A percentile compares a stretch with the other conserved stretches of the same genome.
These are phyloP conservation scores for Fusarium mangiferae DNA, from an alignment of 2,329 filamentous ascomycete species.

Conservation along the genomic window DNA sequence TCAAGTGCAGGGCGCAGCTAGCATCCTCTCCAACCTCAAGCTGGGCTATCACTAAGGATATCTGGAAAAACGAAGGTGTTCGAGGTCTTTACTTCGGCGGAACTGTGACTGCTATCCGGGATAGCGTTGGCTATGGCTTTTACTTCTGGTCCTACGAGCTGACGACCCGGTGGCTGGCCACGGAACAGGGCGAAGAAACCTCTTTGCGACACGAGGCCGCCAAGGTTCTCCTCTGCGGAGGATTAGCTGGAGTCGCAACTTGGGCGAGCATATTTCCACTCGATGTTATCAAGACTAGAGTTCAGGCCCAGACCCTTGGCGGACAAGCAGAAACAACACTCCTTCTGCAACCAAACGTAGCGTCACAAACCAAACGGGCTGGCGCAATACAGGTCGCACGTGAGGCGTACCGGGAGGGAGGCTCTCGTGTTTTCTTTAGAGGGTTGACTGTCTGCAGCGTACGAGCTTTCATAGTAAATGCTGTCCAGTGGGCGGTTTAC, in stretches of 20 bases:
- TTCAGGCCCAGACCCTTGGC: slow-evolving; percentile 76
- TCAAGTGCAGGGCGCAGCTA: slow-evolving; percentile 90
- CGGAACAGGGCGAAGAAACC: slow-evolving; percentile 27
- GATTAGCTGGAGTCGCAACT: slow-evolving; percentile 85
- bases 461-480: slow-evolving; percentile 91
- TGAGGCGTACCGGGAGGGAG: slow-evolving; percentile 72
- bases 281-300: slow-evolving; percentile 89
- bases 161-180: slow-evolving; percentile 65
- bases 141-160: slow-evolving; percentile 96
- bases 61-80: slow-evolving; percentile 67
- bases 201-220: slow-evolving; percentile 59
- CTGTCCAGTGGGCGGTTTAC: slow-evolving; percentile 91
- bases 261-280: slow-evolving; percentile 93
- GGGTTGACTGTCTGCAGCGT: slow-evolving; percentile 84
- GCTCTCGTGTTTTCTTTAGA: slow-evolving; percentile 73
- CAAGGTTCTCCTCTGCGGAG: slow-evolving; percentile 83
- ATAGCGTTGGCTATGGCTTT: slow-evolving; percentile 94
- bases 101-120: slow-evolving; percentile 80
- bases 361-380: slow-evolving; percentile 44
- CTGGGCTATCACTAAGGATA: slow-evolving; percentile 70
- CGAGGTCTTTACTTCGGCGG: slow-evolving; percentile 85
- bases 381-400: slow-evolving; percentile 72
- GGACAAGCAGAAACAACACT: slow-evolving; percentile 25
- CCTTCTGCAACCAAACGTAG: slow-evolving; percentile 34
- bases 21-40: slow-evolving; percentile 61